These are phyloP conservation scores for Sporothrix euskadiensis DNA, from an alignment of 2,329 filamentous ascomycete species.

Conservation along the genomic window DNA sequence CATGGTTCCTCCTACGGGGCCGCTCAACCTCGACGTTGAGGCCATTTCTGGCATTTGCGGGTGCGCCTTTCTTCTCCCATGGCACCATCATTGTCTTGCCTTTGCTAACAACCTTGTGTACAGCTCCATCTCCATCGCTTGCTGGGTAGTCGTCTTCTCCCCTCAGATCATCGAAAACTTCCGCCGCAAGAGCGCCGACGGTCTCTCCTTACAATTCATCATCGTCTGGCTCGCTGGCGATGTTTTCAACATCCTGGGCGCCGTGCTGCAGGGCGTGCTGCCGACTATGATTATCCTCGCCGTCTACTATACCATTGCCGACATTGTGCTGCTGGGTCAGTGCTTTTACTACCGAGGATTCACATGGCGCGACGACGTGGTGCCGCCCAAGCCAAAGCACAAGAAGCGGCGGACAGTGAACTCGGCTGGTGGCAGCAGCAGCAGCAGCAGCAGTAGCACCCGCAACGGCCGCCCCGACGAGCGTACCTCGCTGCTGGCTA, in stretches of 20 bases:
- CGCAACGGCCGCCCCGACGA: constrained; percentile 45
- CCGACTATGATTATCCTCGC: constrained; percentile 70
- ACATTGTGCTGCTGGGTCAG: constrained; percentile 72
- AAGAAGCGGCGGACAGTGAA: constrained; percentile 26
- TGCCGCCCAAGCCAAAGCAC: constrained; percentile 47
- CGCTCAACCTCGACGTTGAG: constrained; percentile 77
- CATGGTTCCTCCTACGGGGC: constrained; percentile 58
- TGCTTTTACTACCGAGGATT: constrained; percentile 97
- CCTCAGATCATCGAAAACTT: constrained; percentile 70
- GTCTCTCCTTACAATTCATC: constrained; percentile 66
- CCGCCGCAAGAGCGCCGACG: constrained; percentile 35
- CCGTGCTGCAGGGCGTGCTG: constrained; percentile 62
- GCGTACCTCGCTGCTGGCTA: constrained; percentile 48
- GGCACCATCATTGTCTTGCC: neutral
- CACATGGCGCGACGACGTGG: constrained; percentile 59
- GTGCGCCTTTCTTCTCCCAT: constrained; percentile 47
- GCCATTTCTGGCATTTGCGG: constrained; percentile 91
- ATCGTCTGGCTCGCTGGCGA: constrained; percentile 91
- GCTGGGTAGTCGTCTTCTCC: constrained; percentile 97
- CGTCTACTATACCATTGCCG: constrained; percentile 36
- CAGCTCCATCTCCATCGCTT: constrained; percentile 86
- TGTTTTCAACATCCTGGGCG: constrained; percentile 41
- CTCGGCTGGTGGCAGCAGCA: constrained; percentile 34
- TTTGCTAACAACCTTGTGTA: constrained; percentile 24
- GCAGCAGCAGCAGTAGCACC: constrained; percentile 31